Evolutionary conservation across 805 yeast species (phyloP), one percentile per base, ranked within the genome.

Genomic region (Kodamaea kakaduensis): DNA sequence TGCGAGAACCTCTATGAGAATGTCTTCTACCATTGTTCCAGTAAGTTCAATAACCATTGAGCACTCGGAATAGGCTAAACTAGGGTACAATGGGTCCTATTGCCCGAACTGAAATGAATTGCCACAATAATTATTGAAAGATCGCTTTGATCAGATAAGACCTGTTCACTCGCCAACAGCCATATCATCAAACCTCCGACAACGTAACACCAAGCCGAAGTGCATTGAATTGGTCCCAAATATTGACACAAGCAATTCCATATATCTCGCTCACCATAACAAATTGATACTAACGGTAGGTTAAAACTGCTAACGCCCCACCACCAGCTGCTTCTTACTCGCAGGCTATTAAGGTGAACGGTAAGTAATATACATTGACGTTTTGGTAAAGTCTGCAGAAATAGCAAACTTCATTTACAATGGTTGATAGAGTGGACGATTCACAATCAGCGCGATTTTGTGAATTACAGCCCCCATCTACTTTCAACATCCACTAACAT

Each of bases 291-390:
- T 41, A 54, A 41, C 51, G 34, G 12, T 40, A 66, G 73, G 80
- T 86, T 40, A 70, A 73, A 50, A 78, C 95, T 34, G 69, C 77
- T 44, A 69, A 69, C 47, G 96, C 97, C 23, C 97, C 98, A 48
- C 88, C 95, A 40, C 96, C 97, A 42, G 96, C 96, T 25, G 97
- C 96, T 24, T 78, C 96, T 9, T 90, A 90, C 64, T 86, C 96
- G 18, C 98, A 93, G 64, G 98, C 97, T 31, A 77, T 89, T 61
- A 88, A 84, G 67, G 95, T 80, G 51, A 86, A 85, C 61, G 71
- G 71, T 64, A 61, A 31, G 37, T 34, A 32, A 23, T 21, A 12
- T 10, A 14, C 18, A 24, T 9, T 6, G 14, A 27, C 9, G 18
- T n/a, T 5, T 3, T 8, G 9, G 15, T 15, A 4, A n/a, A n/a